phyloP scores from a whole-genome alignment of 108 stramenopile species.

The Aurantiochytrium sp. region DNA sequence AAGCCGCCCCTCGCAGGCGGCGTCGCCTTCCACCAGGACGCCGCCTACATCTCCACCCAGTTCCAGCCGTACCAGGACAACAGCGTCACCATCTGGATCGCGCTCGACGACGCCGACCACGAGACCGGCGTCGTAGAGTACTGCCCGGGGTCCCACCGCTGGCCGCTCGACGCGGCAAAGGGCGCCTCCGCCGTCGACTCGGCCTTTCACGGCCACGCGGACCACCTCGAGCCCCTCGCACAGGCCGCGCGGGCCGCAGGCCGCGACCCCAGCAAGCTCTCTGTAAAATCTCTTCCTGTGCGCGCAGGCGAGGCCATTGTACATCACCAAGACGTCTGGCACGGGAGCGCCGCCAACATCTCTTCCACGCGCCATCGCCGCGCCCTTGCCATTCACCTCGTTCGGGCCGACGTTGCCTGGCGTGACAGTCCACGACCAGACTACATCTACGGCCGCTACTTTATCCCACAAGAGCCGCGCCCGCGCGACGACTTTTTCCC shows the following conservation, averaged over 20 bases:
- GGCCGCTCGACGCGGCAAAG: constrained; percentile 26
- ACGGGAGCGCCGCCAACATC: constrained; percentile 37
- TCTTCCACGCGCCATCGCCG: constrained; percentile 34
- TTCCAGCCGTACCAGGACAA: constrained; percentile 49
- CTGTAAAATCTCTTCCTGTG: constrained; percentile 11
- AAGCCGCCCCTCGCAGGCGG: constrained; percentile 51
- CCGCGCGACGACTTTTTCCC: constrained; percentile 53
- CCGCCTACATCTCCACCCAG: constrained; percentile 58
- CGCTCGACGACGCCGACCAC: constrained; percentile 59
- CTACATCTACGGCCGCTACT: constrained; percentile 64
- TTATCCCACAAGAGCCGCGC: not conserved
- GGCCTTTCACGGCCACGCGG: not conserved
- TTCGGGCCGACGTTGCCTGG: constrained; percentile 41
- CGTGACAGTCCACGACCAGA: constrained; percentile 29
- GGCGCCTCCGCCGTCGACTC: not conserved
- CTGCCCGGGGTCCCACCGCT: constrained; percentile 54
- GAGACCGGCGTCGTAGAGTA: constrained; percentile 60
- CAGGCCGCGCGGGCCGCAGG: not conserved
- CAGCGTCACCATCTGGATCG: constrained; percentile 63
- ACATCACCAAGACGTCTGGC: constrained; percentile 49
- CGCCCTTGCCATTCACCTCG: constrained; percentile 45
- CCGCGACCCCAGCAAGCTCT: not conserved
- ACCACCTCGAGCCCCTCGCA: not conserved
- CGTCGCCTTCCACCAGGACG: constrained; percentile 66
- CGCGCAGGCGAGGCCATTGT: constrained; percentile 33